A percentile compares a stretch with the other conserved stretches of the same genome.
These are phyloP conservation scores for Leccinum uliginosum DNA, from an alignment of 768 basidiomycete genomes.

Conservation along the genomic window DNA sequence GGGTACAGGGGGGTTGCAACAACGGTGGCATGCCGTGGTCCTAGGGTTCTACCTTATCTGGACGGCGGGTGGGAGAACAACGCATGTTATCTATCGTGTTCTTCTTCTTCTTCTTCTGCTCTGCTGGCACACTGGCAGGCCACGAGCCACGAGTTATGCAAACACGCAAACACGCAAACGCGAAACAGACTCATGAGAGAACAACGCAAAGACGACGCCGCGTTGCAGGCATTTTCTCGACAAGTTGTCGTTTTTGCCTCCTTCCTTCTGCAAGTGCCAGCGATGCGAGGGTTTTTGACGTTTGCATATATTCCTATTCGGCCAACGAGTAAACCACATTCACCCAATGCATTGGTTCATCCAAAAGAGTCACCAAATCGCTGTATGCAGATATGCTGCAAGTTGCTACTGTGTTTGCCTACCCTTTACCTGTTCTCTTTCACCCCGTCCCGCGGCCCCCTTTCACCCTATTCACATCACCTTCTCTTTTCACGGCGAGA, in stretches of 20 bases:
- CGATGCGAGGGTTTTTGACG: not conserved
- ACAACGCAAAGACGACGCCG: not conserved
- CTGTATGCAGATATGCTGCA: not conserved
- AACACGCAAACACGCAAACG: not conserved
- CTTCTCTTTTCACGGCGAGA: not conserved
- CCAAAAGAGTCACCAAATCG: not conserved
- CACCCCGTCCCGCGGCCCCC: not conserved
- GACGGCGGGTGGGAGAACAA: not conserved
- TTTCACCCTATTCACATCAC: not conserved
- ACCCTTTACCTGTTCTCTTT: not conserved
- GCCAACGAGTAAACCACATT: too few relatives aligned
- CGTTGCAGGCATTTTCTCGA: not conserved
- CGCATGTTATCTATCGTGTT: slow-evolving; percentile 1
- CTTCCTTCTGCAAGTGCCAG: not conserved
- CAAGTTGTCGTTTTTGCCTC: not conserved
- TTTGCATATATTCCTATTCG: not conserved
- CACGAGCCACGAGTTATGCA: not conserved
- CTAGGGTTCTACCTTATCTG: slow-evolving; percentile 4
- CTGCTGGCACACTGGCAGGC: not conserved
- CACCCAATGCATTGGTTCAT: not conserved
- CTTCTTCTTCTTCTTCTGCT: slow-evolving; percentile 1
- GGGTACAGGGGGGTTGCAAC: not conserved
- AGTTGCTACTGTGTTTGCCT: not conserved
- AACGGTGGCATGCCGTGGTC: not conserved
- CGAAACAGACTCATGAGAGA: not conserved